Evolutionary conservation across 2,329 filamentous ascomycete genomes (phyloP), one percentile per base, ranked within the genome.

Genomic region (Sporothrix pallida): DNA sequence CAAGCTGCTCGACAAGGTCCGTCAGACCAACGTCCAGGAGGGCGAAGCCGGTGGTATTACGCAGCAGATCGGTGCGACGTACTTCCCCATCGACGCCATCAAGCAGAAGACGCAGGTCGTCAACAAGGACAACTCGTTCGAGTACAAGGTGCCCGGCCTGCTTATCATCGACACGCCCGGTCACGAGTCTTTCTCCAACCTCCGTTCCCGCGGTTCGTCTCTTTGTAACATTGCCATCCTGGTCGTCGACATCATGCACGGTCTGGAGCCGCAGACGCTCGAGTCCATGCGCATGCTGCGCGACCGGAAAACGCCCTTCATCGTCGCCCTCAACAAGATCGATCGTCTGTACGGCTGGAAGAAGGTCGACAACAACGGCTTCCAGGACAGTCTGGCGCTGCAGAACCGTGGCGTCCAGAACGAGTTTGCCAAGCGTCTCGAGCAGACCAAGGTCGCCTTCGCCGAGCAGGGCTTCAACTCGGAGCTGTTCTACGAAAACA

Each of bases 161-260:
- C 86, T 99, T 77, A 91, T 99, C 80, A 99, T 99, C 80, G 96
- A 99, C 84, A 99, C 96, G 0, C 97, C 96, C 80, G 96, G 96
- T 86, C 96, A 99, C 94, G 96, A 99, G 90, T 99, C 96, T 80
- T 99, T 99, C 90, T 97, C 95, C 76, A 99, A 99, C 84, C 85
- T 99, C 77, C 93, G 97, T 80, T 98, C 95, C 78, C 91, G 97
- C 85, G 96, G 96, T 84, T 98, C 96, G 56, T 98, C 95, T 15
- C 93, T 99, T 74, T 99, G 97, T 84, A 99, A 99, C 86, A 99
- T 99, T 84, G 96, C 96, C 79, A 99, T 99, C 81, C 86, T 99
- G 77, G 97, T 99, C 58, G 95, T 99, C 78, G 96, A 99, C 86
- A 99, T 99, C 80, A 98, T 99, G 96, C 96, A 99, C 89, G 97